Conservation (phyloP, 352 stramenopile species). For the Phytophthora aleatoria region DNA sequence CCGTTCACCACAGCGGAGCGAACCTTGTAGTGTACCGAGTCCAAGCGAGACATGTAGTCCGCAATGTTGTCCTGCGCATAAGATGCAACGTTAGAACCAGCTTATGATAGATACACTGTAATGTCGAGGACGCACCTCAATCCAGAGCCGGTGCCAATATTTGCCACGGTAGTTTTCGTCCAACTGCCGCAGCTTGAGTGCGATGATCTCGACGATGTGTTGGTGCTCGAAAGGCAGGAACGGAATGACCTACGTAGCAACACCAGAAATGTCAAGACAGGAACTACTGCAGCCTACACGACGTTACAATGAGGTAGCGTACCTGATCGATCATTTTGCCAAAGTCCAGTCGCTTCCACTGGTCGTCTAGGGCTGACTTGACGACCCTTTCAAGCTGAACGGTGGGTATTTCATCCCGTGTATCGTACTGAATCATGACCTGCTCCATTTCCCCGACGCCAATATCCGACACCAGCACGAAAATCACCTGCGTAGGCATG, state of each 20-base stretch:
- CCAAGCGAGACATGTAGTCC: constrained; percentile 70
- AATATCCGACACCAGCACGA: constrained; percentile 91
- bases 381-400: constrained; percentile 73
- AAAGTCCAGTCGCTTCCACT: constrained; percentile 91
- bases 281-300: background rate
- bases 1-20: constrained; percentile 56
- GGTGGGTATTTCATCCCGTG: constrained; percentile 66
- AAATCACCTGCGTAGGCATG: constrained; percentile 66
- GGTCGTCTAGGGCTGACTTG: constrained; percentile 76
- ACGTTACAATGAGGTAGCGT: background rate
- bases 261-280: background rate
- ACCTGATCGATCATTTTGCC: constrained; percentile 90
- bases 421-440: constrained; percentile 82
- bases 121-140: constrained; percentile 48
- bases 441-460: constrained; percentile 84
- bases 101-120: background rate
- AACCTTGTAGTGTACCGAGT: constrained; percentile 79
- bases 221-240: constrained; percentile 89
- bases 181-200: constrained; percentile 80
- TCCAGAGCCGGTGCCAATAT: constrained; percentile 80
- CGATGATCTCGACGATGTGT: constrained; percentile 82
- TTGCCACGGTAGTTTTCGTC: constrained; percentile 72
- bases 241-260: constrained; percentile 67
- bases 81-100: constrained; percentile 2
- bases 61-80: constrained; percentile 47